Evolutionary conservation across 805 yeast genomes (phyloP).

Genomic region (Candida maltosa): DNA sequence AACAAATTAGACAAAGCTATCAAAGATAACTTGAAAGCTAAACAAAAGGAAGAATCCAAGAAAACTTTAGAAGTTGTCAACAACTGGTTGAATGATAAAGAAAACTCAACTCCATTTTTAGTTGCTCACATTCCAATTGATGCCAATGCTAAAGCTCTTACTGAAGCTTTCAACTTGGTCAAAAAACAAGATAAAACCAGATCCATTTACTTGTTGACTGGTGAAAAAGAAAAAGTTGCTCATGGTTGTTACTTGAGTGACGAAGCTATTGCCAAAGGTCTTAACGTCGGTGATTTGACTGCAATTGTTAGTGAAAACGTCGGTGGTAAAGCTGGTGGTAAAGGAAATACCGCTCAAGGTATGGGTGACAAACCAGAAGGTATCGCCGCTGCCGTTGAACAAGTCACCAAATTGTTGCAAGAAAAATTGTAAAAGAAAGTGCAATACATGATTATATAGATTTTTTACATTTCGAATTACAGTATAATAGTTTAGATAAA

Average conservation of each 20-base stretch:
- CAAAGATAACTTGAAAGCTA: conserved; percentile 82
- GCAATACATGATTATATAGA: too few relatives aligned
- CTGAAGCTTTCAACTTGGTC: conserved; percentile 85
- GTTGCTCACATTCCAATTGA: conserved; percentile 68
- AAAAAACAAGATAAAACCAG: conserved; percentile 73
- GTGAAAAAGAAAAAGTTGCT: conserved; percentile 73
- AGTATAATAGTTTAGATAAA: too few relatives aligned
- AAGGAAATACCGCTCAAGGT: conserved; percentile 94
- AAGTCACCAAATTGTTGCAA: conserved; percentile 56
- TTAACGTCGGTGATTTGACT: conserved; percentile 76
- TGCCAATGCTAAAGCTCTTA: conserved; percentile 88
- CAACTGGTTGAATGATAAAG: conserved; percentile 53
- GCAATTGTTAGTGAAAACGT: conserved; percentile 63
- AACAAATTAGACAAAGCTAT: conserved; percentile 77
- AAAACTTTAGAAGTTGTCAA: conserved; percentile 75
- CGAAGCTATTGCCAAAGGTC: conserved; percentile 63
- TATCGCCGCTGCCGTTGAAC: conserved; percentile 69
- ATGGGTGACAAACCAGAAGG: conserved; percentile 82
- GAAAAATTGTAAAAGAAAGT: conserved; percentile 47
- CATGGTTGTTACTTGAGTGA: conserved; percentile 91
- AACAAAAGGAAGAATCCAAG: conserved; percentile 85
- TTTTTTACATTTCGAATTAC: too few relatives aligned
- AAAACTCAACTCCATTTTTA: conserved; percentile 51
- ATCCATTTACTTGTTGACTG: conserved; percentile 77
- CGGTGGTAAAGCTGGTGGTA: conserved; percentile 99